Evolutionary conservation across 2,329 filamentous ascomycete genomes (phyloP), one percentile per base, ranked within the genome.

Genomic region (Penicillium sp.): DNA sequence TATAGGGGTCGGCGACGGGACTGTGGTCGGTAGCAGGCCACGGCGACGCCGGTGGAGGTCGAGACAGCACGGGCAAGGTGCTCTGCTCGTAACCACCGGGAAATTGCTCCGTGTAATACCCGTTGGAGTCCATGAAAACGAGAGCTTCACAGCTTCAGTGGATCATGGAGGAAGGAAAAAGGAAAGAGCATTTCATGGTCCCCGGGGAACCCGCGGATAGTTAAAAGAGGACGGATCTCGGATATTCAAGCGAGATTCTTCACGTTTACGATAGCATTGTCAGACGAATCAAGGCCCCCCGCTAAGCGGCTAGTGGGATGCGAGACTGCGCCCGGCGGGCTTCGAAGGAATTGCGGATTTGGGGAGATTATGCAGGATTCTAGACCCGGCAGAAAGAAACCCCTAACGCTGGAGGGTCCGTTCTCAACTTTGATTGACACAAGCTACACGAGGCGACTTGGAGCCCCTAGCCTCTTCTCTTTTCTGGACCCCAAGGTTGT

Each of bases 41-140:
- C 54, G 49, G 51, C 41, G 46, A 45, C 44, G 49, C 44, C 25
- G 51, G 18, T 39, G 60, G 44, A 41, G 62, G 51, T 53, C 64
- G 58, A 42, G 59, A 55, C 40, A 66, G 61, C 55, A 69, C 57
- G 44, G 68, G 65, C 42, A 69, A 54, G 35, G 61, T 38, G 18
- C 35, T 59, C 48, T 65, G 62, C 54, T 69, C 62, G 50, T 64
- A 60, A 27, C 56, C 51, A 50, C 57, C 46, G 24, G 54, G 52
- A 39, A 47, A 55, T 50, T 53, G 48, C 48, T 63, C 57, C 61
- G 27, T 48, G 40, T 22, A 41, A n/a, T 25, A 13, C 16, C 5
- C 39, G 20, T 70, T 65, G 64, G 65, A 59, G 51, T 70, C 66
- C 69, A 71, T 70, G 48, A 57, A 18, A 11, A 38, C 2, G 16